A percentile compares a stretch with the other conserved stretches of the same genome.
phyloP scores from a whole-genome alignment of 176 grass and related monocot genomes.

The Leersia perrieri region DNA sequence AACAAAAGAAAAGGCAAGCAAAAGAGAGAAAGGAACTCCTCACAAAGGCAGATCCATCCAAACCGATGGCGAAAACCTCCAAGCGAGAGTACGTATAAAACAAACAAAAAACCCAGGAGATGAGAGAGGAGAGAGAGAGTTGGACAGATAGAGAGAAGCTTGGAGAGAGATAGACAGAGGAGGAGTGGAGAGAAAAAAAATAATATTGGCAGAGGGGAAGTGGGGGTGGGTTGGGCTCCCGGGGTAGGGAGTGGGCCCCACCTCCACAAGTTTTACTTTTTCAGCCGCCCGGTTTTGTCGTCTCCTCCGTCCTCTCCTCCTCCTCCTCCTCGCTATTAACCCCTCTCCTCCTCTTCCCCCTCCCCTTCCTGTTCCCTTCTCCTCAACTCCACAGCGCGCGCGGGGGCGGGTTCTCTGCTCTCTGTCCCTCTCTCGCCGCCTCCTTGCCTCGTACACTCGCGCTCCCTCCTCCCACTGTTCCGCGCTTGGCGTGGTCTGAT shows the following conservation, averaged over 20 bases:
- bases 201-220: conserved; percentile 11
- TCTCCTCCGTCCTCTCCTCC: conserved; percentile 60
- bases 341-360: background rate
- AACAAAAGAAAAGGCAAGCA: conserved; percentile 8
- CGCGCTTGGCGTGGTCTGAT: background rate
- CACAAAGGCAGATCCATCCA: conserved; percentile 28
- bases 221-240: conserved; percentile 3
- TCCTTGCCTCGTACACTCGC: background rate
- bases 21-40: background rate
- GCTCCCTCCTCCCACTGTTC: background rate
- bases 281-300: conserved; percentile 75
- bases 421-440: background rate
- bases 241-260: conserved; percentile 23
- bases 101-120: conserved; percentile 5
- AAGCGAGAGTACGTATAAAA: conserved; percentile 19
- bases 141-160: background rate
- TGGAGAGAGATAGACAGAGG: background rate
- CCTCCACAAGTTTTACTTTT: conserved; percentile 57
- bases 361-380: background rate
- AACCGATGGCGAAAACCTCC: conserved; percentile 18
- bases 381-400: background rate
- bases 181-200: background rate
- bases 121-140: background rate
- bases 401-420: background rate
- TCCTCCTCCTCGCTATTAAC: background rate